Evolutionary conservation across 148 eudicot species (phyloP), one percentile per base, ranked within the genome.

Genomic region (Amaranthus cruentus): DNA sequence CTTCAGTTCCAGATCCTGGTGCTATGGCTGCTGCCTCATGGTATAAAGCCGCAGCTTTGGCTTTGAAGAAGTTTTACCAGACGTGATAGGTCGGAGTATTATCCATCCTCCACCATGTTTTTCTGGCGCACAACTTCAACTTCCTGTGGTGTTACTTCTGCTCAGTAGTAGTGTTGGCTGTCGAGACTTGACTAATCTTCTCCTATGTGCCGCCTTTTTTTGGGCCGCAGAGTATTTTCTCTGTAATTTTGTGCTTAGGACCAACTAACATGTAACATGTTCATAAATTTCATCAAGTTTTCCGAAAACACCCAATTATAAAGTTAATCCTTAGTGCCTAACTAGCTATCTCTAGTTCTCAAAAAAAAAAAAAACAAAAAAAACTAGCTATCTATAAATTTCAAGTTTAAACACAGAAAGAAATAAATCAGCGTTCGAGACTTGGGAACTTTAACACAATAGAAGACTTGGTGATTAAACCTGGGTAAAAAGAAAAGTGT

Each of bases 11-110:
- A 2, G 98, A 91, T 76, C 98, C 98, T 21, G 98, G 97, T 53
- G 98, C 98, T 62, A 85, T 95, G 93, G 98, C 98, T 77, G 96
- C 97, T 77, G 98, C 98, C 70, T 71, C 90, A 60, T 95, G 98
- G 98, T 95, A 89, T 70, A 77, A 73, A 75, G 98, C 97, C 63
- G 97, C 97, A 47, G 97, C 93, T 70, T 73, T 85, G 63, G 90
- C 98, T 68, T 87, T 91, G 38, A 88, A 88, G 83, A 79, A 80
- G 38, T 55, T 47, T 67, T 58, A 44, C 53, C 60, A 47, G 71
- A 65, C 74, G 28, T 72, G 76, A 44, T 73, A 72, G 75, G 1
- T 28, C 38, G 38, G 38, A 28, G 38, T n/a, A 54, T 47, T 48
- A 1, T 66, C 62, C 21, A 54, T 53, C 47, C 4, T 5, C 43